These are phyloP conservation scores for Dalbergia cultrata DNA, from an alignment of 306 rosid species.

Conservation along the genomic window DNA sequence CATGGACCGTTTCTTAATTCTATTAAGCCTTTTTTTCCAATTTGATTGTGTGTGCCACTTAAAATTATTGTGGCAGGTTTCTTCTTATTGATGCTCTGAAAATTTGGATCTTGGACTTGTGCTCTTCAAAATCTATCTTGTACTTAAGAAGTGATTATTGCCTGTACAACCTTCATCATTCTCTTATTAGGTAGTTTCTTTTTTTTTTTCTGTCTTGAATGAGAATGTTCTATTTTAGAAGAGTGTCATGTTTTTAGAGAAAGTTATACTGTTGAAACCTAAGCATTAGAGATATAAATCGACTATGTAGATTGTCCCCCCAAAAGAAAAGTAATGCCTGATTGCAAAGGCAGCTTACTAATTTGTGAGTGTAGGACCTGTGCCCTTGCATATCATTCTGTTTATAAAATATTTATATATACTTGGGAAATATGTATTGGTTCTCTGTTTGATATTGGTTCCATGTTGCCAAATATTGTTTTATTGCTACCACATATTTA, in stretches of 20 bases:
- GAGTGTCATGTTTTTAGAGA: conserved; percentile 38
- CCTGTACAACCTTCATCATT: conserved; percentile 50
- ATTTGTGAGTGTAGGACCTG: conserved; percentile 44
- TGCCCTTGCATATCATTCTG: background rate
- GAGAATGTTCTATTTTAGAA: conserved; percentile 43
- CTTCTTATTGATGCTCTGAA: conserved; percentile 41
- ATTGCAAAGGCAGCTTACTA: conserved; percentile 26
- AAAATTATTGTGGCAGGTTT: conserved; percentile 40
- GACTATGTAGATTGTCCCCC: conserved; percentile 46
- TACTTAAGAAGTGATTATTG: conserved; percentile 36
- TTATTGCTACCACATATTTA: too few relatives aligned
- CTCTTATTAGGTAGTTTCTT: too few relatives aligned
- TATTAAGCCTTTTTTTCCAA: too few relatives aligned
- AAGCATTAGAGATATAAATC: conserved; percentile 42
- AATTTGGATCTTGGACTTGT: conserved; percentile 33
- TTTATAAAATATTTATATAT: conserved; percentile 27
- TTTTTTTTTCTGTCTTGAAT: conserved; percentile 39
- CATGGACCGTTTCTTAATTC: too few relatives aligned
- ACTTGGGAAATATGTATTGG: too few relatives aligned
- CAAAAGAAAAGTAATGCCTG: conserved; percentile 20
- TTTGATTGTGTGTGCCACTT: too few relatives aligned
- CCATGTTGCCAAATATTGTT: too few relatives aligned
- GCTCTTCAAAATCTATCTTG: conserved; percentile 35
- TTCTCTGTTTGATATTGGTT: too few relatives aligned
- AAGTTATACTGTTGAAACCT: conserved; percentile 36